Evolutionary conservation across 306 rosid genomes (phyloP), one percentile per base, ranked within the genome.

Genomic region (Begonia loranthoides): DNA sequence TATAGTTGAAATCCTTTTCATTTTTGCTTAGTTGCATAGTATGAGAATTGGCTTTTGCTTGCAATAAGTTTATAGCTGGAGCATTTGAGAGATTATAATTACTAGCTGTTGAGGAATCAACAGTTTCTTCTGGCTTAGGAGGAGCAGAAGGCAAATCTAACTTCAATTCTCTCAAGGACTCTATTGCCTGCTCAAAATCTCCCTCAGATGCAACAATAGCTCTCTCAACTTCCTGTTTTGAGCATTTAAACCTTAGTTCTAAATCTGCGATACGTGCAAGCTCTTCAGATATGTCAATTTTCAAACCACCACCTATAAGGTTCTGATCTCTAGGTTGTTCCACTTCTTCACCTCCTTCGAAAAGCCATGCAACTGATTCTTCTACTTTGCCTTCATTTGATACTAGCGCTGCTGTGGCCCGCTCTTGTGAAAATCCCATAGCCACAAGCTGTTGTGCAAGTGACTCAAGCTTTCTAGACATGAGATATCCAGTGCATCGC

Each of bases 231-330:
- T 92, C 99, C 68, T 83, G 99, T 68, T 75, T 92, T 13, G 93
- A 78, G 72, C 87, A 92, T 51, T 69, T 70, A 55, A 56, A 73
- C 69, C 74, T 70, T 36, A 64, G 60, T 61, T 79, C 96, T 79
- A 92, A 38, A 68, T 75, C 94, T 16, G 94, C 75, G 46, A 86
- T 67, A 50, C 51, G 76, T 47, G 82, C 89, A 56, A 92, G 75
- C 68, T 92, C 99, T 36, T 86, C 96, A 9, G 99, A 86, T 80
- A 92, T 92, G 77, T 92, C 96, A 56, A 92, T 83, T 73, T 92
- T 92, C 79, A 92, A 59, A 75, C 60, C 76, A 24, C 65, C 66
- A 55, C 73, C 79, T 58, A 71, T 69, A 50, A 67, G 40, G 36
- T 62, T 65, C 66, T 66, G 81, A 78, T 75, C 81, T 41, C 57